phyloP scores from a whole-genome alignment of 2,329 filamentous ascomycete genomes.

The Cordyceps farinosa region DNA sequence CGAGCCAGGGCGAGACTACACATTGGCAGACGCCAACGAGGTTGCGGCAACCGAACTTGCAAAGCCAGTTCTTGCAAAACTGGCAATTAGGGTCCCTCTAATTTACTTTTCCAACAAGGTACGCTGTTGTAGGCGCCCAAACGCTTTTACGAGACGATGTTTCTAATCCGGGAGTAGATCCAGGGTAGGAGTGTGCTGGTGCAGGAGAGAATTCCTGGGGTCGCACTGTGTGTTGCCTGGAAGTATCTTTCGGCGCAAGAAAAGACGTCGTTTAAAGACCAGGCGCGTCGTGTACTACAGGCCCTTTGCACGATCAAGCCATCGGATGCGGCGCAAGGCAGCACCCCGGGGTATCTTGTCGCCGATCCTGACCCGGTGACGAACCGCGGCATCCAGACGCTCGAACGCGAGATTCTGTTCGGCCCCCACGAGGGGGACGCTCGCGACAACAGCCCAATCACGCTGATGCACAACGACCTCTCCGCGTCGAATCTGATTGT shows the following conservation, averaged over 20 bases:
- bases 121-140: slow-evolving; percentile 15
- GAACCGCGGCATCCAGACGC: background rate
- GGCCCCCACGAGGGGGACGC: background rate
- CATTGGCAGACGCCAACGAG: slow-evolving; percentile 41
- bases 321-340: background rate
- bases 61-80: slow-evolving; percentile 15
- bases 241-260: slow-evolving; percentile 33
- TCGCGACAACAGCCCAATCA: too few species aligned
- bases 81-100: slow-evolving; percentile 30
- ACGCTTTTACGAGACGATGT: background rate
- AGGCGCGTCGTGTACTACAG: slow-evolving; percentile 30
- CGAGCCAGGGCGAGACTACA: slow-evolving; percentile 29
- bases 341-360: background rate
- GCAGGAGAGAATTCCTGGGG: slow-evolving; percentile 37
- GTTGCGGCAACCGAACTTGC: slow-evolving; percentile 32
- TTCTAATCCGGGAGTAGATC: slow-evolving; percentile 26
- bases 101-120: slow-evolving; percentile 40
- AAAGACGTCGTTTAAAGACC: slow-evolving; percentile 33
- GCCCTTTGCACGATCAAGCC: slow-evolving; percentile 28
- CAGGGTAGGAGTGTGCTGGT: slow-evolving; percentile 34
- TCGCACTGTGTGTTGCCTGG: slow-evolving; percentile 34
- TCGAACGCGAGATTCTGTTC: background rate
- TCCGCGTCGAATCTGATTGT: slow-evolving; percentile 28
- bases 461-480: slow-evolving; percentile 7
- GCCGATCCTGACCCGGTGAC: background rate